Base-by-base conservation (phyloP, 116 monocot species). In the Iris pallida region DNA sequence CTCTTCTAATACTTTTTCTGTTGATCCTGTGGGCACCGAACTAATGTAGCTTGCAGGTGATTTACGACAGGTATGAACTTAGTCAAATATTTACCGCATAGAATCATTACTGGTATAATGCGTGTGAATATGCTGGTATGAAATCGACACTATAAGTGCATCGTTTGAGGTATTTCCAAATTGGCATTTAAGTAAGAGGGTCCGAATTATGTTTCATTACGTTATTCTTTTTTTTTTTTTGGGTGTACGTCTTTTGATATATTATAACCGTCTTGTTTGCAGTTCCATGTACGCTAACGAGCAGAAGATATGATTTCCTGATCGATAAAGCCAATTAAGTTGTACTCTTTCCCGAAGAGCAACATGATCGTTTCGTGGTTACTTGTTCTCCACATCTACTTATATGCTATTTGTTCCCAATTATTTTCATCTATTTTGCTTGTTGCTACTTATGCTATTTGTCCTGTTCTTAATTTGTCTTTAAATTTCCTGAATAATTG, bases 11-110 rank as follows among this genome's bases (percentile, higher is more conserved):
- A 62, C 74, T 80, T 93, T 82, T 57, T 15, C 65, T 15, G 89
- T 93, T 11, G 89, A 93, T 74, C 89, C 93, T 51, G 82, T 89
- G 63, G 89, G 89, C 52, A 83, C 76, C 30, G 46, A 67, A 54
- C 53, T 67, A 54, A 67, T 67, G 54, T 67, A 67, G 17, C 54
- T 42, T 67, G 67, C 53, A 67, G 67, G 67, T 54, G 51, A 65
- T 4, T 16, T 59, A 30, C 30, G 0, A 3, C 30, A 61, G 44
- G 8, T 42, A 42, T 67, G 46, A 8, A 53, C 16, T 30, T 30
- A 30, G 30, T 30, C 54, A 67, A 67, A 0, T 16, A n/a, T 4
- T 41, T 13, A n/a, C 42, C 15, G 30, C 0, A 16, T 54, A 0
- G 4, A n/a, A 3, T 47, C 45, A 17, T 18, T 47, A 18, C 20